Conservation (phyloP, 192 early-diverging fungal species). For the Gamsiella multidivaricata region DNA sequence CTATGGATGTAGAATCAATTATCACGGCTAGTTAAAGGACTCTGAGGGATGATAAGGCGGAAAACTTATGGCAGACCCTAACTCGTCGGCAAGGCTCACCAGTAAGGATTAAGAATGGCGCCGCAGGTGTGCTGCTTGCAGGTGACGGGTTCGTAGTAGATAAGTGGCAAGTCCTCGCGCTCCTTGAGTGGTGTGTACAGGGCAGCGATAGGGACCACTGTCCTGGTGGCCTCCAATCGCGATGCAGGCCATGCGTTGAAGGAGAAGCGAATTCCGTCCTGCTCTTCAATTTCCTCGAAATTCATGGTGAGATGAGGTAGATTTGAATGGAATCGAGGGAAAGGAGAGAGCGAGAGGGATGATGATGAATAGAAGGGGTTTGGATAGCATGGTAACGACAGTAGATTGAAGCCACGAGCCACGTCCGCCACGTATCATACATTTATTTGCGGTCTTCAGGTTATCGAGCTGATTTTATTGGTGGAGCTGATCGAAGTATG, state of each 20-base stretch:
- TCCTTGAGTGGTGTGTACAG: constrained; percentile 98
- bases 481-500: no score
- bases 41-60: neutral
- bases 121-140: constrained; percentile 93
- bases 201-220: constrained; percentile 93
- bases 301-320: constrained; percentile 63
- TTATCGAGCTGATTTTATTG: neutral
- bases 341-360: neutral
- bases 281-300: constrained; percentile 92
- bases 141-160: constrained; percentile 96
- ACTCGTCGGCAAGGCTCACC: constrained; percentile 68
- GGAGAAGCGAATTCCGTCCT: constrained; percentile 94
- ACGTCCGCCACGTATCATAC: neutral
- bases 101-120: constrained; percentile 97
- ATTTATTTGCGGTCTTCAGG: neutral
- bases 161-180: constrained; percentile 82
- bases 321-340: neutral
- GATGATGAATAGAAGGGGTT: neutral
- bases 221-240: constrained; percentile 91
- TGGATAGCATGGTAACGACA: neutral
- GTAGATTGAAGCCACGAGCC: neutral
- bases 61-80: neutral
- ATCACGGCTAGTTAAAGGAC: no score
- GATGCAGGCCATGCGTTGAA: constrained; percentile 98
- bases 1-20: constrained; percentile 53